These are phyloP conservation scores for Talaromyces wortmannii DNA, from an alignment of 495 filamentous ascomycete genomes.

Conservation along the genomic window DNA sequence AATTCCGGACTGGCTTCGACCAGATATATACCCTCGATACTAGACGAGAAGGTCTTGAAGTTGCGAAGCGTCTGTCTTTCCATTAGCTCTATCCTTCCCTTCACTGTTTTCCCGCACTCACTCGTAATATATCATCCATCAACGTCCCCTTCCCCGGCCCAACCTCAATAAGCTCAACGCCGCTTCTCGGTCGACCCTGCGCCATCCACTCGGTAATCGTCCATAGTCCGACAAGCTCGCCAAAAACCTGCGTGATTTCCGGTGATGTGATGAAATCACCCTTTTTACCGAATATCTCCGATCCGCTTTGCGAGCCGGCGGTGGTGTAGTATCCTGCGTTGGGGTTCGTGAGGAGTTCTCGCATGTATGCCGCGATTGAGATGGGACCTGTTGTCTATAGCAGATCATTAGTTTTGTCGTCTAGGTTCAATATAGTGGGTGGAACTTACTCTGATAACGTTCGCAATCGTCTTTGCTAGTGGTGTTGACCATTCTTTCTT, in stretches of 20 bases:
- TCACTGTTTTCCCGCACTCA: conserved; percentile 30
- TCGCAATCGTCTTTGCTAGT: conserved; percentile 72
- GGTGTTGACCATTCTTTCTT: conserved; percentile 78
- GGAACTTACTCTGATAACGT: conserved; percentile 67
- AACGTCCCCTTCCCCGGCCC: conserved; percentile 92
- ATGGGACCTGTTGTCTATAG: conserved; percentile 75
- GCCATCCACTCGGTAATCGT: conserved; percentile 92
- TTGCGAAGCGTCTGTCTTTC: conserved; percentile 66
- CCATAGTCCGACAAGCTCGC: conserved; percentile 91
- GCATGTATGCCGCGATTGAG: conserved; percentile 91
- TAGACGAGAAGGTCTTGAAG: conserved; percentile 70
- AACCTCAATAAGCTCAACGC: conserved; percentile 84
- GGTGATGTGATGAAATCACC: conserved; percentile 97
- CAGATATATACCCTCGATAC: conserved; percentile 79
- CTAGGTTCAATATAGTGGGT: not conserved
- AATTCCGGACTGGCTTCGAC: conserved; percentile 81
- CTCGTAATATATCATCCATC: conserved; percentile 94
- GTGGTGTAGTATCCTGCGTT: conserved; percentile 93
- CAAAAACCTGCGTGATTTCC: conserved; percentile 95
- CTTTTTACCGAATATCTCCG: conserved; percentile 80
- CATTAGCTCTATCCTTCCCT: not conserved
- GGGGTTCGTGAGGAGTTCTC: conserved; percentile 89
- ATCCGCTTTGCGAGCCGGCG: conserved; percentile 43
- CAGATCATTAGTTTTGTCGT: not conserved
- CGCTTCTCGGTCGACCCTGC: conserved; percentile 63